Evolutionary conservation across 2,329 filamentous ascomycete genomes (phyloP), one percentile per base, ranked within the genome.

Genomic region (Venturia oleaginea): DNA sequence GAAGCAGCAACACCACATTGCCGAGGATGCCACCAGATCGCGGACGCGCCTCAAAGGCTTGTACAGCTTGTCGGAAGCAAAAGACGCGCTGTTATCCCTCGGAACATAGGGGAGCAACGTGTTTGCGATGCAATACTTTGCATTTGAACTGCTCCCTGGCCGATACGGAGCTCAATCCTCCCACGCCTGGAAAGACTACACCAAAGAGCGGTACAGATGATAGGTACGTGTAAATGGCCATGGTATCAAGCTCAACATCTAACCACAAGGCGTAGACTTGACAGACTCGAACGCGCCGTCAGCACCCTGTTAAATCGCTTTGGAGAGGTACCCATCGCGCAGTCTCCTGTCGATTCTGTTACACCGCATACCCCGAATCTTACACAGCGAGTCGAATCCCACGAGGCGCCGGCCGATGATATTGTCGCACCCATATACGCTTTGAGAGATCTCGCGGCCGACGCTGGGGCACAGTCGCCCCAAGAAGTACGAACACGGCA

Each of bases 81-180:
- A 78, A 78, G 68, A 77, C 76, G n/a, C 69, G 76, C 65, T 78
- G 76, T 62, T 78, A 78, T 65, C 72, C 74, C 64, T 71, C 75
- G 3, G 67, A 69, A 13, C 66, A 66, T 54, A 66, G 65, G 54
- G 67, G 72, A 19, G 70, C 70, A 61, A 67, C 71, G 22, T 78
- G 76, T 66, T 67, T 78, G 10, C 70, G 76, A 42, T 78, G 76
- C 65, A 72, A 74, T 54, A 71, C 72, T 42, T 69, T 77, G 22
- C 70, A 68, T 5, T 72, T 76, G 37, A 62, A 66, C 22, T 78
- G 76, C 65, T 77, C 75, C 0, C 68, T 77, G 51, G 59, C 68
- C 30, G 48, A 55, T 17, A 59, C 61, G 8, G 61, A 38, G 51
- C 17, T 43, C 30, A 38, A 57, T n/a, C 37, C 34, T 22, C 6